Evolutionary conservation across 176 grass and related monocot species (phyloP).

Genomic region (Aegilops longissima): DNA sequence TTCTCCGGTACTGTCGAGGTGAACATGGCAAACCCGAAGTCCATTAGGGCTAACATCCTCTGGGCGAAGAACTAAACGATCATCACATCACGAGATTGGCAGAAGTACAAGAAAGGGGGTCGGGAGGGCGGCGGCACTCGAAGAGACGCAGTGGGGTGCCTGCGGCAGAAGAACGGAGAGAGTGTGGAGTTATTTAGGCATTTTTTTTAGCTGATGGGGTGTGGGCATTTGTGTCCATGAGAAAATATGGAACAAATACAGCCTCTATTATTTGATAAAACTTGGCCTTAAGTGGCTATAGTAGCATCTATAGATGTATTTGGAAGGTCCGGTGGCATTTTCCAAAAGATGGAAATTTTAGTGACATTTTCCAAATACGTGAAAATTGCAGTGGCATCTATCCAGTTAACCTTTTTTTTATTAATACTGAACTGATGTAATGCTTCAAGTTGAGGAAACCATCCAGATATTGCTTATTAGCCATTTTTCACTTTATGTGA

Average conservation of each 20-base stretch:
- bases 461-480: not conserved
- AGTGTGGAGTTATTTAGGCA: not conserved
- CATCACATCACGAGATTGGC: not conserved
- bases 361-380: not conserved
- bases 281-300: not conserved
- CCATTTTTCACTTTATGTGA: conserved; percentile 17
- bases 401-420: not conserved
- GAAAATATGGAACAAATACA: not conserved
- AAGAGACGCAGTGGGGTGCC: not conserved
- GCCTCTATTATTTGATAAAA: not conserved
- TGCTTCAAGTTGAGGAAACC: not conserved
- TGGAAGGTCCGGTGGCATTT: not conserved
- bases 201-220: not conserved
- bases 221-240: not conserved
- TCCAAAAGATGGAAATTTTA: too few relatives aligned
- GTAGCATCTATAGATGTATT: not conserved
- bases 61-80: conserved; percentile 21
- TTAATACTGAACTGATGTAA: not conserved
- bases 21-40: conserved; percentile 54
- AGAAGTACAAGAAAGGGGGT: not conserved
- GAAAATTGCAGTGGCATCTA: not conserved
- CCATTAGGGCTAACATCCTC: conserved; percentile 56
- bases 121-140: not conserved
- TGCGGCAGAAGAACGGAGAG: not conserved
- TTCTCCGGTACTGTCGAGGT: conserved; percentile 25